Evolutionary conservation across 371 early-diverging fungal species (phyloP).

Genomic region (Mucor indicus): DNA sequence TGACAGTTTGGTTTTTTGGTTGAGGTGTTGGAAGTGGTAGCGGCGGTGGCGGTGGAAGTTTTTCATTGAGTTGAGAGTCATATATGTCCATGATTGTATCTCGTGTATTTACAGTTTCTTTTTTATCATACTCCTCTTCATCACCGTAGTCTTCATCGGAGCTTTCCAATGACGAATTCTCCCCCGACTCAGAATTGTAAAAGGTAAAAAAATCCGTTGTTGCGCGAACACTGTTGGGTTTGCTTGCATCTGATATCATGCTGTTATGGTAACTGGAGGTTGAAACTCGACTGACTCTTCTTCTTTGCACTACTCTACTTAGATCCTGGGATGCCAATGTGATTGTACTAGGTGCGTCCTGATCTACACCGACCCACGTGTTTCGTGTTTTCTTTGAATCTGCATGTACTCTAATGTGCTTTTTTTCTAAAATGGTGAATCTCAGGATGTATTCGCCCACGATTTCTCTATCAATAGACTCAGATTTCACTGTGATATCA

Average conservation of each 20-base stretch:
- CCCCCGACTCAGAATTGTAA: constrained; percentile 17
- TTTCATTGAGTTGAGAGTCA: constrained; percentile 17
- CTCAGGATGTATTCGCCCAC: constrained; percentile 21
- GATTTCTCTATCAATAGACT: constrained; percentile 17
- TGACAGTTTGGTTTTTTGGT: too few species aligned
- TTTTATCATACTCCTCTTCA: background rate
- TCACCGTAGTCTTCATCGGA: constrained; percentile 20
- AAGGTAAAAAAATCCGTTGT: constrained; percentile 21
- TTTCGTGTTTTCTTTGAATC: constrained; percentile 24
- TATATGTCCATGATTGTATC: constrained; percentile 46
- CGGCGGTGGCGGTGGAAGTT: too few species aligned
- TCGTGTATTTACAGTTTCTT: too few species aligned
- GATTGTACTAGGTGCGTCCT: too few species aligned
- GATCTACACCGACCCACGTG: constrained; percentile 30
- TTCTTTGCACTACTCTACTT: too few species aligned
- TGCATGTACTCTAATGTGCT: constrained; percentile 18
- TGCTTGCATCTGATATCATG: too few species aligned
- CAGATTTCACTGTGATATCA: constrained; percentile 17
- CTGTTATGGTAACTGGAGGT: too few species aligned
- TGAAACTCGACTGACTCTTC: too few species aligned
- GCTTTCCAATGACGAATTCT: constrained; percentile 21
- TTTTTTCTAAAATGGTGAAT: constrained; percentile 19
- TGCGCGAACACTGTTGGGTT: background rate
- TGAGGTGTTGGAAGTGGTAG: too few species aligned
- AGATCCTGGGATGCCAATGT: too few species aligned